phyloP scores from a whole-genome alignment of 192 early-diverging fungal species.

The Pecoramyces ruminantium region DNA sequence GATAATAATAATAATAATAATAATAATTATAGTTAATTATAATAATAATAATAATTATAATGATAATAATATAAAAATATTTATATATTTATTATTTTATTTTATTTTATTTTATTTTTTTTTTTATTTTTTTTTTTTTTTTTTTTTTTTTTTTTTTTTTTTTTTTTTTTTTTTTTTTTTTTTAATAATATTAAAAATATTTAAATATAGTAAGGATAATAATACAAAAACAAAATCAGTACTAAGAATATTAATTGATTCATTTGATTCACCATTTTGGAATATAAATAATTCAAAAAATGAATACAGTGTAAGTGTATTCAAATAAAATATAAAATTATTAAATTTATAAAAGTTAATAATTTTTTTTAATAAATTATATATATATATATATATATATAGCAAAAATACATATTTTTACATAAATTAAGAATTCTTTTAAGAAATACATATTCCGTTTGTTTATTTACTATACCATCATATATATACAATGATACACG shows the following conservation, averaged over 20 bases:
- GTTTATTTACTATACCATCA: constrained; percentile 65
- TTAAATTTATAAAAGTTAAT: too few relatives aligned
- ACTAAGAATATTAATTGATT: constrained; percentile 64
- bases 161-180: constrained; percentile 6
- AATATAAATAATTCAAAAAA: constrained; percentile 5
- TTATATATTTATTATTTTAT: too few relatives aligned
- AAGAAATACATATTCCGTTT: constrained; percentile 53
- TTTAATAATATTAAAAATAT: too few relatives aligned
- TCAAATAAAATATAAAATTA: too few relatives aligned
- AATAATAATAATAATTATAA: too few relatives aligned
- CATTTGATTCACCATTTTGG: constrained; percentile 70
- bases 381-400: not conserved
- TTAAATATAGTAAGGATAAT: constrained; percentile 17
- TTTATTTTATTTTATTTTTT: not conserved
- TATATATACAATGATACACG: constrained; percentile 43
- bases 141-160: not conserved
- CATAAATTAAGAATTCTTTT: constrained; percentile 59
- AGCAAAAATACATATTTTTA: constrained; percentile 51
- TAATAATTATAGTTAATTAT: too few relatives aligned
- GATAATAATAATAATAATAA: too few relatives aligned
- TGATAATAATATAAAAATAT: too few relatives aligned
- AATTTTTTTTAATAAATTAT: not conserved
- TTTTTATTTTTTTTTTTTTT: not conserved
- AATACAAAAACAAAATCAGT: constrained; percentile 17
- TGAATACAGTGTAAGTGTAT: not conserved